A percentile compares a stretch with the other conserved stretches of the same genome.
Evolutionary conservation across 2,329 filamentous ascomycete genomes (phyloP).

Genomic region (Xylariales sp.): DNA sequence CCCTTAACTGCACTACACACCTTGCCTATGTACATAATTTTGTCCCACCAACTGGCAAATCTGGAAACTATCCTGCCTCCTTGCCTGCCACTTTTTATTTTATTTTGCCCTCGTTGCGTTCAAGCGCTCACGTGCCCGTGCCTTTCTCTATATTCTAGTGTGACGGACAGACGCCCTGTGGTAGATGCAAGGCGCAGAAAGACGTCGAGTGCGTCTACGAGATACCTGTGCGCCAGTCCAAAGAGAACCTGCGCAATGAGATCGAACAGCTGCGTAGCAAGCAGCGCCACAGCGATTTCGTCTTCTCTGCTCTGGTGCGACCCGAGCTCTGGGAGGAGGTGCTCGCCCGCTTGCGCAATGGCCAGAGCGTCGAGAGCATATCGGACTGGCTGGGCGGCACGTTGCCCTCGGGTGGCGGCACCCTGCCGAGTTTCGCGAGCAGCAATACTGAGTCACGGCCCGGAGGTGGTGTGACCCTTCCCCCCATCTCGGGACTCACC

Average conservation of each 20-base stretch:
- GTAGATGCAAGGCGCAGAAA: conserved; percentile 50
- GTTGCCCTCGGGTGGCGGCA: conserved; percentile 24
- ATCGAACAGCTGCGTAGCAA: conserved; percentile 53
- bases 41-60: neutral
- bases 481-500: conserved; percentile 17
- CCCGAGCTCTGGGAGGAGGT: conserved; percentile 51
- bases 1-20: no score
- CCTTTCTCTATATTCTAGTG: conserved; percentile 43
- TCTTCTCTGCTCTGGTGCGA: conserved; percentile 49
- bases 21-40: no score
- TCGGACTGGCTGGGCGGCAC: conserved; percentile 46
- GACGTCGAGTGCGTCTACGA: conserved; percentile 58
- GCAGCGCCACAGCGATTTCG: conserved; percentile 49
- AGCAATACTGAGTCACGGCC: conserved; percentile 10
- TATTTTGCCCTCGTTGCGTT: no score
- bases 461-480: conserved; percentile 19
- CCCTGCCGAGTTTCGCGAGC: conserved; percentile 16
- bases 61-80: neutral
- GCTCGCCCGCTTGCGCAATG: conserved; percentile 45
- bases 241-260: conserved; percentile 56
- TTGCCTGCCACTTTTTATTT: neutral
- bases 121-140: no score
- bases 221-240: conserved; percentile 58
- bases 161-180: conserved; percentile 53
- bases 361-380: conserved; percentile 51